Evolutionary conservation across 257 asterid genomes (phyloP), one percentile per base, ranked within the genome.

Genomic region (Sherardia arvensis): DNA sequence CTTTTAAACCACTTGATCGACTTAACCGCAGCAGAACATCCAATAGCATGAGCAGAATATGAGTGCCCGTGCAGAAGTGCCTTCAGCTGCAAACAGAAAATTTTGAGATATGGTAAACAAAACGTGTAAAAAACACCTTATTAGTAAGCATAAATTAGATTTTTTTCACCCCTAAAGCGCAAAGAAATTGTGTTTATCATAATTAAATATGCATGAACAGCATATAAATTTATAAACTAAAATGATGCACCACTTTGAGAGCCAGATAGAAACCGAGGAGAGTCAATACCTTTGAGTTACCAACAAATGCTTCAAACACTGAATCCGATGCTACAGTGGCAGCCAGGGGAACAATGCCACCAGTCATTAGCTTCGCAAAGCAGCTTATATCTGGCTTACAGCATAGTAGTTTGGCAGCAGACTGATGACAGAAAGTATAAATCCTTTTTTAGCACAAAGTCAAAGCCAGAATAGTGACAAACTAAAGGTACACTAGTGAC

Each of bases 11-110:
- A 93, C 86, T 87, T 82, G 53, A 93, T 75, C 28, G 99, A 87
- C 80, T 83, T 83, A 22, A 75, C 91, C 54, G 88, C 97, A 76
- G 96, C 96, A 10, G 85, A 67, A 77, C 99, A 93, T 43, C 99
- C 99, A 82, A 90, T 69, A 69, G 99, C 94, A 75, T 93, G 99
- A 8, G 96, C 99, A 33, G 95, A 79, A 73, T 93, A 93, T 2
- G 99, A 93, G 76, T 93, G 99, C 73, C 99, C 99, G 15, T 93
- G 99, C 76, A 93, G 72, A 71, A 93, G 97, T 36, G 96, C 99
- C 80, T 82, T 74, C 61, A 93, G 96, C 99, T 92, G 94, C 77
- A 84, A 76, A 67, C 61, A 61, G 21, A 26, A 34, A 66, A 60
- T 67, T n/a, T 55, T 27, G 53, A 48, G 65, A 12, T 38, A 2